A percentile compares a stretch with the other conserved stretches of the same genome.
Evolutionary conservation across 768 basidiomycete genomes (phyloP).

Genomic region (Tricholoma terreum): DNA sequence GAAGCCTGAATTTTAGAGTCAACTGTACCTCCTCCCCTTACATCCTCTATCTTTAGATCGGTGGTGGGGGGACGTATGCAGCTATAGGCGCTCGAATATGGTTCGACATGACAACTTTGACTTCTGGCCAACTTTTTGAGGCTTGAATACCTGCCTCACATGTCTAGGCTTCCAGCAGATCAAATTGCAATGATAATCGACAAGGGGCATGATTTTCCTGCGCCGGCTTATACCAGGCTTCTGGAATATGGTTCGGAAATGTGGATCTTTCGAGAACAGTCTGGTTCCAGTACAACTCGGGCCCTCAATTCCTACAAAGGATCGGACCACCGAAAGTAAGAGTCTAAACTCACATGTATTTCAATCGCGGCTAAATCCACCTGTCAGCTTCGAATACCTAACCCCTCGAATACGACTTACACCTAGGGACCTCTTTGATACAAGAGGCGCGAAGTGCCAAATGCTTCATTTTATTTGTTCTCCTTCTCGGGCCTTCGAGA

Average conservation of each 20-base stretch:
- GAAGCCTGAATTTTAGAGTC: conserved; percentile 22
- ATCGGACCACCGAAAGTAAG: conserved; percentile 67
- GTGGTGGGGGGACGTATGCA: conserved; percentile 86
- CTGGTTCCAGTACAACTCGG: conserved; percentile 57
- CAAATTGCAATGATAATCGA: conserved; percentile 83
- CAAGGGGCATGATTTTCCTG: conserved; percentile 73
- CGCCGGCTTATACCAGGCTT: conserved; percentile 50
- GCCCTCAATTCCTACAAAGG: conserved; percentile 75
- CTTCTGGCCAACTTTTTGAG: not conserved
- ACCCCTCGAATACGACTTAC: conserved; percentile 69
- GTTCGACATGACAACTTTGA: conserved; percentile 30
- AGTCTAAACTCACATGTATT: not conserved
- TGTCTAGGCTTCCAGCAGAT: conserved; percentile 58
- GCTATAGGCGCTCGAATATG: conserved; percentile 80
- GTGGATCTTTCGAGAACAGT: conserved; percentile 73
- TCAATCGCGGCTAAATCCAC: not conserved
- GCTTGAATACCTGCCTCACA: not conserved
- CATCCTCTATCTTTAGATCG: conserved; percentile 51
- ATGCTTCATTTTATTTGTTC: conserved; percentile 85
- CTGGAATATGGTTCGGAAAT: conserved; percentile 65
- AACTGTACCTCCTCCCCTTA: not conserved
- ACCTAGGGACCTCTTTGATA: conserved; percentile 62
- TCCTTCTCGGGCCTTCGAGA: conserved; percentile 62
- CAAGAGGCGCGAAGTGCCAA: conserved; percentile 46
- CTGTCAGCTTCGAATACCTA: conserved; percentile 71